Evolutionary conservation across 2,329 filamentous ascomycete genomes (phyloP), one percentile per base, ranked within the genome.

Genomic region (Fonsecaea erecta): DNA sequence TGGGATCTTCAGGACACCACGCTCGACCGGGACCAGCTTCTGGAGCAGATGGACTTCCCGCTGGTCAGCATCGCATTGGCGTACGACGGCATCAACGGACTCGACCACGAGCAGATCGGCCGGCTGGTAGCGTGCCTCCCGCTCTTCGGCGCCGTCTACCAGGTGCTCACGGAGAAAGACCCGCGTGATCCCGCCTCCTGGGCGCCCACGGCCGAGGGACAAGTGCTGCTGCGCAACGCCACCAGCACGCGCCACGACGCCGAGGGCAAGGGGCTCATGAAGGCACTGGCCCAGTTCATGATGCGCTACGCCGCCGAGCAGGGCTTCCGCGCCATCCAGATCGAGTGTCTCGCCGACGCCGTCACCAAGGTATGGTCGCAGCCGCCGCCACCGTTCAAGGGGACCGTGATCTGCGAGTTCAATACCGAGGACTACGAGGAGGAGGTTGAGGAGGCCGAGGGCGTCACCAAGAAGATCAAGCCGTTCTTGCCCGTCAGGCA

Each of bases 401-500:
- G 52, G 24, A 64, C 58, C 34, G 1, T 56, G 16, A 24, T 71
- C 4, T 56, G 18, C 32, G 55, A 60, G 11, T 64, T 71, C 51
- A 66, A 70, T 32, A 56, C 63, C 30, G 63, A 62, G 8, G 66
- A 70, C 1, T 59, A 64, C 32, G 60, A 64, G 28, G 66, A 63
- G 21, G 64, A 70, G 32, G 62, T 66, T 32, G 64, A 64, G 37
- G 64, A 64, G 37, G 37, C 57, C 32, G 59, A 64, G 28, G 61
- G 63, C 5, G 28, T 37, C 30, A 60, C 40, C 32, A 28, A 48
- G 18, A 62, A 52, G 2, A 83, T 89, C 1, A 79, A 85, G 30
- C 85, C 89, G 46, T 94, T 92, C 75, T 77, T 88, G 34, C 84
- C 88, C 58, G 89, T 92, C 30, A 90, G 89, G 75, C 81, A 84